Conservation (phyloP, 2,329 filamentous ascomycete genomes). For the Aspergillus unguis region DNA sequence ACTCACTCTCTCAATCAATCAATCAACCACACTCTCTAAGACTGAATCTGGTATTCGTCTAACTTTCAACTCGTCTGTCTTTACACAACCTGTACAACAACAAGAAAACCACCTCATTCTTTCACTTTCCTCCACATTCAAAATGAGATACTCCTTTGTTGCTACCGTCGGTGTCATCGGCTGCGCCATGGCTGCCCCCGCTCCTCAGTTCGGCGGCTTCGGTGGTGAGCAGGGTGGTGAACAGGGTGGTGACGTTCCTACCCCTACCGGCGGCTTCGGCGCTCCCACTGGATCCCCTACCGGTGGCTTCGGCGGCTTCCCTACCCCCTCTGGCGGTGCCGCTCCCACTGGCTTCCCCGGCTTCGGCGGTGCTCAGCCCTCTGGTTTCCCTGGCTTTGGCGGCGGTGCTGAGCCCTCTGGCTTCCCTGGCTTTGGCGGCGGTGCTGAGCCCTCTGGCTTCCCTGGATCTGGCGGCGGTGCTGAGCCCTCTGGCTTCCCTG, state of each 20-base stretch:
- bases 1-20: conserved; percentile 5
- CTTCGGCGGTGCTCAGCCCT: not conserved
- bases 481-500: conserved; percentile 1
- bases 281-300: not conserved
- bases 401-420: not conserved
- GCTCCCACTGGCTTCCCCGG: not conserved
- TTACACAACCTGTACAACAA: not conserved
- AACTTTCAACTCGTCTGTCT: not conserved
- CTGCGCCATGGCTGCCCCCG: conserved; percentile 13
- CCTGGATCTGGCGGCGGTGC: not conserved
- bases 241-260: not conserved
- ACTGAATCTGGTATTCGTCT: conserved; percentile 12
- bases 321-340: not conserved
- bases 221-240: not conserved
- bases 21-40: conserved; percentile 1
- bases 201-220: conserved; percentile 1
- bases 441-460: conserved; percentile 2
- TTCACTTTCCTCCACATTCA: not conserved
- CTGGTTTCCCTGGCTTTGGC: not conserved
- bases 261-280: not conserved
- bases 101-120: not conserved
- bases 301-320: not conserved
- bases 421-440: not conserved
- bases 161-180: conserved; percentile 11
- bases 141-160: conserved; percentile 13